phyloP scores from a whole-genome alignment of 2,329 filamentous ascomycete genomes.

The Colletotrichum zoysiae region DNA sequence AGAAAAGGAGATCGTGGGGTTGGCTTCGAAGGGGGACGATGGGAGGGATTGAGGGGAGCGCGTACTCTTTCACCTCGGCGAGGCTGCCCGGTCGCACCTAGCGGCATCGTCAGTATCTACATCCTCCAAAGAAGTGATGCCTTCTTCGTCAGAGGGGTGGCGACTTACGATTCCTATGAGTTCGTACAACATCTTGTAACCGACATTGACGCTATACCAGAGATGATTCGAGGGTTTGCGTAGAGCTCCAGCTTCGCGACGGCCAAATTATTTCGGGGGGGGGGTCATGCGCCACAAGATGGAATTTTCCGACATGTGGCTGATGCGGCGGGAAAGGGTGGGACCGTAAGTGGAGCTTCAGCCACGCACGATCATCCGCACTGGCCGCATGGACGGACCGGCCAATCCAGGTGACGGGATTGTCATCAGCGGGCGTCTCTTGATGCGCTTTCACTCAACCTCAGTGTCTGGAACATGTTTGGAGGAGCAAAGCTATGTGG shows the following conservation, averaged over 20 bases:
- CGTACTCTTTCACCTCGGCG: slow-evolving; percentile 94
- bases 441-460: not conserved
- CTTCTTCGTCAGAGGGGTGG: not conserved
- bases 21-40: slow-evolving; percentile 17
- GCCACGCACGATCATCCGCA: slow-evolving; percentile 32
- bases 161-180: slow-evolving; percentile 89
- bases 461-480: too few relatives aligned
- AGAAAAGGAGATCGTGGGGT: slow-evolving; percentile 32
- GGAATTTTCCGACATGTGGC: slow-evolving; percentile 35
- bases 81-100: slow-evolving; percentile 94
- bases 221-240: slow-evolving; percentile 22
- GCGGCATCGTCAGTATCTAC: slow-evolving; percentile 26
- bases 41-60: slow-evolving; percentile 45
- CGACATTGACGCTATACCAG: slow-evolving; percentile 47
- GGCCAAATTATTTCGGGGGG: slow-evolving; percentile 35
- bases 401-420: slow-evolving; percentile 27
- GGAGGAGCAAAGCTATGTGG: not conserved
- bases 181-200: slow-evolving; percentile 89
- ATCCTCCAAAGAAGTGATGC: too few relatives aligned
- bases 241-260: slow-evolving; percentile 25
- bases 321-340: not conserved
- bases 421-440: slow-evolving; percentile 23
- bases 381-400: slow-evolving; percentile 12
- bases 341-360: slow-evolving; percentile 1
- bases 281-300: slow-evolving; percentile 18